Evolutionary conservation across 1,139 yeast species (phyloP).

Genomic region (Saccharomyces hybrid): DNA sequence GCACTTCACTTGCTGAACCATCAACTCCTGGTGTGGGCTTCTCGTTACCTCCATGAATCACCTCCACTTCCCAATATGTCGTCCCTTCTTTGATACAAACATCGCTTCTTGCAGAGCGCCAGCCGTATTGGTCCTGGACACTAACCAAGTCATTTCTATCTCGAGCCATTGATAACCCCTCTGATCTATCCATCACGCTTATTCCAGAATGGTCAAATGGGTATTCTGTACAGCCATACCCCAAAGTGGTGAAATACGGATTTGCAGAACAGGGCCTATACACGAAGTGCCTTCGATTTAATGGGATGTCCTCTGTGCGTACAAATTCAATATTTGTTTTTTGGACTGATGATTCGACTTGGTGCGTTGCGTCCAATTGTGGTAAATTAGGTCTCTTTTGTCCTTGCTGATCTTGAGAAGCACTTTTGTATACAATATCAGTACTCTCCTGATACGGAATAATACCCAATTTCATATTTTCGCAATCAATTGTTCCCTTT

Average conservation of each 20-base stretch:
- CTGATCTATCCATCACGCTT: conserved; percentile 66
- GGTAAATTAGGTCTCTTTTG: conserved; percentile 17
- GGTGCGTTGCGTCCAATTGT: conserved; percentile 9
- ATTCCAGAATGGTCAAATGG: conserved; percentile 60
- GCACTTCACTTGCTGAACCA: conserved; percentile 4
- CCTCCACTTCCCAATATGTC: conserved; percentile 61
- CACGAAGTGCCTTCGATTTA: conserved; percentile 71
- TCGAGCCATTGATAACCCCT: conserved; percentile 45
- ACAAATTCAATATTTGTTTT: conserved; percentile 10
- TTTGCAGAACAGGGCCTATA: conserved; percentile 75
- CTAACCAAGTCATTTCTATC: conserved; percentile 30
- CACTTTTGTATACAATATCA: conserved; percentile 17
- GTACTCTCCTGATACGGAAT: conserved; percentile 25
- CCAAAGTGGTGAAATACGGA: conserved; percentile 48
- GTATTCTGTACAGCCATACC: conserved; percentile 69
- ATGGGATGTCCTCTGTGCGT: conserved; percentile 62
- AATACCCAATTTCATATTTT: conserved; percentile 25
- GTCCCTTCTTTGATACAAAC: conserved; percentile 70
- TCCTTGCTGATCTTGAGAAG: conserved; percentile 2
- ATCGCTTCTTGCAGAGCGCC: conserved; percentile 74
- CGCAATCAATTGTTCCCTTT: not conserved
- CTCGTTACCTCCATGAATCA: conserved; percentile 25
- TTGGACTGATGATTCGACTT: conserved; percentile 1
- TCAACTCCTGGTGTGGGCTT: conserved; percentile 7
- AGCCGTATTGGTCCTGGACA: conserved; percentile 56